phyloP scores from a whole-genome alignment of 306 rosid species.

The Cucumis hystrix region DNA sequence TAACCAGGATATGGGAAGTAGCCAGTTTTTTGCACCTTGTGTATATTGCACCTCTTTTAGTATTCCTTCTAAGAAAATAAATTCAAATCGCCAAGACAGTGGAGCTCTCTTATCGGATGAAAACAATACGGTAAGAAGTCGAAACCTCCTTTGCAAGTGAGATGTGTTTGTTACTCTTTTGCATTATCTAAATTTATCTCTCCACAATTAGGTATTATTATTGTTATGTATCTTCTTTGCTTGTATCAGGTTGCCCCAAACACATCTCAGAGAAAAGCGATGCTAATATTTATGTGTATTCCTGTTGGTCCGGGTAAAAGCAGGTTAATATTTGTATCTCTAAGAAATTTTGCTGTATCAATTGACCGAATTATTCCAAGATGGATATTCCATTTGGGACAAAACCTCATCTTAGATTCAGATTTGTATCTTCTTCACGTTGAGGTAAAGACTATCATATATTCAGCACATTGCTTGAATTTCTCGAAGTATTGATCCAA shows the following conservation, averaged over 20 bases:
- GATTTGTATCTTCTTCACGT: conserved; percentile 85
- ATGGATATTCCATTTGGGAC: conserved; percentile 83
- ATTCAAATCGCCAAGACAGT: conserved; percentile 15
- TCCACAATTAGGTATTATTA: neutral
- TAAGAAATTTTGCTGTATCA: conserved; percentile 69
- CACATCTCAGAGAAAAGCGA: conserved; percentile 9
- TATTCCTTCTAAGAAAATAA: neutral
- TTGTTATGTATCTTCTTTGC: neutral
- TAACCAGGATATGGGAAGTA: conserved; percentile 33
- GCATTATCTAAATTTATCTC: neutral
- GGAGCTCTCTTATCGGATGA: neutral
- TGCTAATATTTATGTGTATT: conserved; percentile 52
- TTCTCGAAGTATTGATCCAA: neutral
- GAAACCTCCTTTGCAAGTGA: neutral
- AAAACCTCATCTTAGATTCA: conserved; percentile 76
- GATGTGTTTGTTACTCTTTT: neutral
- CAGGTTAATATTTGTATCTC: conserved; percentile 83
- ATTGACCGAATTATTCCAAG: conserved; percentile 65
- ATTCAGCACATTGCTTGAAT: neutral
- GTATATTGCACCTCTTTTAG: conserved; percentile 17
- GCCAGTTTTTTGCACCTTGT: conserved; percentile 55
- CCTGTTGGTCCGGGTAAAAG: conserved; percentile 95
- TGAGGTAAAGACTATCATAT: conserved; percentile 40
- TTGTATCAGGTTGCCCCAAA: conserved; percentile 33
- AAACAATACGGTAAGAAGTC: neutral